A percentile compares a stretch with the other conserved stretches of the same genome.
Conservation (phyloP, 2,329 filamentous ascomycete genomes). For the Elsinoe arachidis region DNA sequence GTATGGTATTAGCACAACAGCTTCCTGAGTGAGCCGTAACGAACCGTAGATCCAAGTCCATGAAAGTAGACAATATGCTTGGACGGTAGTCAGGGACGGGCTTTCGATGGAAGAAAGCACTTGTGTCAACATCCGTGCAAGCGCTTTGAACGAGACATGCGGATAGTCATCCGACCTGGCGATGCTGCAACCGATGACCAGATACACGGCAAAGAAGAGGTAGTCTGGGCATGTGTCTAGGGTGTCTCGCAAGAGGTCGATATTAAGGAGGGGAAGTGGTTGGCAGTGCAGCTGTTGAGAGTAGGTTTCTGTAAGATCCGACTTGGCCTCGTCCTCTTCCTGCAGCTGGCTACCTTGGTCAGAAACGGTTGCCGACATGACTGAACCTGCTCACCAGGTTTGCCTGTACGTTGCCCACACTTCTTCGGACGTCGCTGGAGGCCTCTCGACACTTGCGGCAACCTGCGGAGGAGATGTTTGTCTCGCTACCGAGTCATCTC, state of each 20-base stretch:
- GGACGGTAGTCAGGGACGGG: background rate
- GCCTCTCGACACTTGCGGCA: background rate
- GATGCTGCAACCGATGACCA: background rate
- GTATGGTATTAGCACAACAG: background rate
- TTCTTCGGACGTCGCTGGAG: background rate
- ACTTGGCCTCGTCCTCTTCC: background rate
- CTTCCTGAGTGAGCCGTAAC: background rate
- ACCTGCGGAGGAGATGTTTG: background rate
- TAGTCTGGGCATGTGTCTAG: background rate
- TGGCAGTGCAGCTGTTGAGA: slow-evolving; percentile 2
- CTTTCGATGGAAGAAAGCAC: background rate
- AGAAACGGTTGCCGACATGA: background rate
- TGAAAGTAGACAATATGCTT: background rate
- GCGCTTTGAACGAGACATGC: background rate
- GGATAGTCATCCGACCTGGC: background rate
- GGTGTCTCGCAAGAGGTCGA: background rate
- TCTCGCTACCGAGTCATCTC: background rate
- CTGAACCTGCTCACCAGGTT: background rate
- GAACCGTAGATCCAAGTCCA: slow-evolving; percentile 1
- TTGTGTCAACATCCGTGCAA: background rate
- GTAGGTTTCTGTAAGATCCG: background rate
- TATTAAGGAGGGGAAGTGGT: slow-evolving; percentile 5
- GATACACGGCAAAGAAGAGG: background rate
- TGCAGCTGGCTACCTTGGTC: background rate
- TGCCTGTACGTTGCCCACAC: background rate